phyloP scores from a whole-genome alignment of 495 filamentous ascomycete genomes.

The Trichodelitschia bisporula region DNA sequence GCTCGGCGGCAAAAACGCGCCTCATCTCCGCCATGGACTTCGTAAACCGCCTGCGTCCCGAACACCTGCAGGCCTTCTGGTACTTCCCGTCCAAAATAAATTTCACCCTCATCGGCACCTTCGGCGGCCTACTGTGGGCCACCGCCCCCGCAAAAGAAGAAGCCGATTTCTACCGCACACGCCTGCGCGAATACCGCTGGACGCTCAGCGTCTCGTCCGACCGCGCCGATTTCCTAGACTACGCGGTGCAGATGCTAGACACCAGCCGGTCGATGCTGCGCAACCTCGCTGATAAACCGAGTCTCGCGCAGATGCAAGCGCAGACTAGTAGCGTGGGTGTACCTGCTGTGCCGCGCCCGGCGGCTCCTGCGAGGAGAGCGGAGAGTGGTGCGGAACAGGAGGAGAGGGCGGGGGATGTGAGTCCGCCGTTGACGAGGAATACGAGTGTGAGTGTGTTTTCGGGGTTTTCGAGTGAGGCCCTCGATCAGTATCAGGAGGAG shows the following conservation, averaged over 20 bases:
- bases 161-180: constrained; percentile 77
- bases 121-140: constrained; percentile 61
- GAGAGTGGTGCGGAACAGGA: too few relatives aligned
- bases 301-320: constrained; percentile 4
- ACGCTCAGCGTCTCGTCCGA: constrained; percentile 68
- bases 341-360: constrained; percentile 3
- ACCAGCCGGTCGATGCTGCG: constrained; percentile 13
- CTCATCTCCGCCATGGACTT: constrained; percentile 25
- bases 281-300: constrained; percentile 15
- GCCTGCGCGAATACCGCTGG: constrained; percentile 81
- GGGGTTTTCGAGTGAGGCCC: constrained; percentile 2
- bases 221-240: constrained; percentile 53
- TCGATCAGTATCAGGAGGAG: constrained; percentile 1
- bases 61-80: constrained; percentile 21
- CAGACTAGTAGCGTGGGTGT: constrained; percentile 11
- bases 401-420: background rate
- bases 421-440: constrained; percentile 1
- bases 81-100: constrained; percentile 62
- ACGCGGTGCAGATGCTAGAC: constrained; percentile 52
- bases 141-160: constrained; percentile 72
- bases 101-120: constrained; percentile 61
- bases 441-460: constrained; percentile 1
- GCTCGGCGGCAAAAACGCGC: constrained; percentile 63
- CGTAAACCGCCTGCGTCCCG: constrained; percentile 16
- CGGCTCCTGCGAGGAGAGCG: background rate